These are phyloP conservation scores for Hypoxylon sp. DNA, from an alignment of 2,329 filamentous ascomycete species.

Conservation along the genomic window DNA sequence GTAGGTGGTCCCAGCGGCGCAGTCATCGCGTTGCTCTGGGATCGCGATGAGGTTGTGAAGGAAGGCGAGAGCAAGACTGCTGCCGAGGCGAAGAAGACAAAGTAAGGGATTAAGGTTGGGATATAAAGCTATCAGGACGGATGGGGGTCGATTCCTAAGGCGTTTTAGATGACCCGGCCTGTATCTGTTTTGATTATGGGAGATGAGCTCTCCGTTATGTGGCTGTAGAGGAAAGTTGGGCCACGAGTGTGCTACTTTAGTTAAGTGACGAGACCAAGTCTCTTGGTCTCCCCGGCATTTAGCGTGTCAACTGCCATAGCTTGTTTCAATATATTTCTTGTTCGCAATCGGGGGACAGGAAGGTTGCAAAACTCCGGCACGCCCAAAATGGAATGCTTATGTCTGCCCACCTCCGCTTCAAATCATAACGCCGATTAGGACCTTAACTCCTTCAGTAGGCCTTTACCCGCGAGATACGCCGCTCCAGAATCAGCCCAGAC, in stretches of 20 bases:
- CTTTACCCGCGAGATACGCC: slow-evolving; percentile 67
- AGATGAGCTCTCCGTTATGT: neutral
- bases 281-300: neutral
- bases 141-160: neutral
- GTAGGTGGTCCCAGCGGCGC: slow-evolving; percentile 48
- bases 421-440: neutral
- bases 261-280: neutral
- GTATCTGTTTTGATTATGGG: neutral
- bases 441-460: slow-evolving; percentile 63
- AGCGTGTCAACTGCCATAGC: neutral
- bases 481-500: slow-evolving; percentile 59
- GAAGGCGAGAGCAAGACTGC: slow-evolving; percentile 47
- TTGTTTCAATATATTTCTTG: neutral
- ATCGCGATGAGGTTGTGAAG: slow-evolving; percentile 50
- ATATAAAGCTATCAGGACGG: neutral
- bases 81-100: slow-evolving; percentile 44
- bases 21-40: slow-evolving; percentile 48
- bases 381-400: neutral
- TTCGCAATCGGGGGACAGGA: too few relatives aligned
- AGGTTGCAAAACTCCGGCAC: neutral
- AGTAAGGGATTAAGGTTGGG: slow-evolving; percentile 20
- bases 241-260: neutral
- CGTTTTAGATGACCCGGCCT: neutral
- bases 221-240: neutral
- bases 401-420: neutral